Percentiles rank a stretch among this genome's conserved stretches.
These are phyloP conservation scores for Ophioceras dolichostomum DNA, from an alignment of 2,329 filamentous ascomycete genomes.

Conservation along the genomic window DNA sequence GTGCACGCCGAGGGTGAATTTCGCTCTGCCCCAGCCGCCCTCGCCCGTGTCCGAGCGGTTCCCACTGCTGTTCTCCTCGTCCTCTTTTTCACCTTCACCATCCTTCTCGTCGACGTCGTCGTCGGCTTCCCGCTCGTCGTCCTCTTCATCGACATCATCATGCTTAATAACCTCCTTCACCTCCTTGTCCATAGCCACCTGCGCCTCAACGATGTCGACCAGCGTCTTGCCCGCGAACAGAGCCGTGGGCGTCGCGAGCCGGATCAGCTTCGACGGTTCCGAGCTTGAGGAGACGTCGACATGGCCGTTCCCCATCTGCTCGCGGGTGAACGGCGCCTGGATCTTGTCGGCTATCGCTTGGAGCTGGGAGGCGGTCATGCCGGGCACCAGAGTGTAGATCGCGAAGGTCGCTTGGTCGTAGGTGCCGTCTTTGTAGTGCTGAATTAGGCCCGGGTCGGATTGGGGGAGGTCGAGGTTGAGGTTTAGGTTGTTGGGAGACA, in stretches of 20 bases:
- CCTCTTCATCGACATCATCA: neutral
- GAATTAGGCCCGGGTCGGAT: neutral
- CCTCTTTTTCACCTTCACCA: too few species aligned
- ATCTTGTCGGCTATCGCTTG: neutral
- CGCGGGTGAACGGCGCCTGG: neutral
- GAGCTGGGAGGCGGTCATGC: neutral
- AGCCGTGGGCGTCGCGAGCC: neutral
- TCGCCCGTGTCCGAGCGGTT: too few species aligned
- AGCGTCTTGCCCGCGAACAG: neutral
- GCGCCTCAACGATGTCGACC: neutral
- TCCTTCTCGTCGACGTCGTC: too few species aligned
- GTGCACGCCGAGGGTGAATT: too few species aligned
- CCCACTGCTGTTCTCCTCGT: too few species aligned
- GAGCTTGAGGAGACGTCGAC: too few species aligned
- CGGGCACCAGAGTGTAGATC: neutral
- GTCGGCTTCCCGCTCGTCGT: too few species aligned
- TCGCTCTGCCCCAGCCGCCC: too few species aligned
- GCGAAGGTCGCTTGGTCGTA: neutral
- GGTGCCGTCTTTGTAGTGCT: neutral
- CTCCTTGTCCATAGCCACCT: neutral
- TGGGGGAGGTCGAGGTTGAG: neutral
- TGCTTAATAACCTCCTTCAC: neutral
- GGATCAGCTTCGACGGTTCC: neutral
- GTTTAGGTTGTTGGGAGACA: too few species aligned
- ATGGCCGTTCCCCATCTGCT: neutral